Percentiles rank a stretch among this genome's conserved stretches.
Conservation (phyloP, 331 rosid species). For the Malus hybrid region DNA sequence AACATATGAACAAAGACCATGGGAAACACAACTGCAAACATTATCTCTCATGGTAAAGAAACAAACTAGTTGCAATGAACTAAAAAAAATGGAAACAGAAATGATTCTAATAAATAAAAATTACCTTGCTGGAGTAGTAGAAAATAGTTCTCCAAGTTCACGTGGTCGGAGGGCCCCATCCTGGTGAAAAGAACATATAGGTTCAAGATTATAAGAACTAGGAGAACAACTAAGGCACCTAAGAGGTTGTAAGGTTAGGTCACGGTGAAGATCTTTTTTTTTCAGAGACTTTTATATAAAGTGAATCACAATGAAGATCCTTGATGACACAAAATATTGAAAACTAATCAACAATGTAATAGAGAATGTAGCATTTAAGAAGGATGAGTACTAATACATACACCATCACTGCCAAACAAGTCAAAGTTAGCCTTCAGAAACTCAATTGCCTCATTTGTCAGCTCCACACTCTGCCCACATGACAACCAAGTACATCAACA, state of each 20-base stretch:
- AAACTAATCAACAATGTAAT: not conserved
- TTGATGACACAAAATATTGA: not conserved
- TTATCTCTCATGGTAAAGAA: not conserved
- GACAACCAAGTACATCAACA: conserved; percentile 5
- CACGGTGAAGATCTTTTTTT: not conserved
- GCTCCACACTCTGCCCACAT: conserved; percentile 82
- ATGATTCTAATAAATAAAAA: conserved; percentile 4
- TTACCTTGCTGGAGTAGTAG: conserved; percentile 93
- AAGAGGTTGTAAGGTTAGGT: not conserved
- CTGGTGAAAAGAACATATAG: conserved; percentile 29
- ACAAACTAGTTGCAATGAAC: not conserved
- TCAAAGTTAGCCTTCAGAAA: conserved; percentile 70
- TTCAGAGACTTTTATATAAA: too few species aligned
- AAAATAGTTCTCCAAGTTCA: conserved; percentile 82
- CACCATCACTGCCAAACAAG: conserved; percentile 54
- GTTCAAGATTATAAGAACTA: not conserved
- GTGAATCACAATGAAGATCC: not conserved
- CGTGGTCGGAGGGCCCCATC: conserved; percentile 74
- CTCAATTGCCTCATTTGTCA: conserved; percentile 85
- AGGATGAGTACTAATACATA: conserved; percentile 31
- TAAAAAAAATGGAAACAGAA: not conserved
- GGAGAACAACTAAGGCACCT: conserved; percentile 1
- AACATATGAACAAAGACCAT: too few species aligned
- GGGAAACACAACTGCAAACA: not conserved
- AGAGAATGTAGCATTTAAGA: conserved; percentile 1